These are phyloP conservation scores for Senna siamea DNA, from an alignment of 306 rosid species.

Conservation along the genomic window DNA sequence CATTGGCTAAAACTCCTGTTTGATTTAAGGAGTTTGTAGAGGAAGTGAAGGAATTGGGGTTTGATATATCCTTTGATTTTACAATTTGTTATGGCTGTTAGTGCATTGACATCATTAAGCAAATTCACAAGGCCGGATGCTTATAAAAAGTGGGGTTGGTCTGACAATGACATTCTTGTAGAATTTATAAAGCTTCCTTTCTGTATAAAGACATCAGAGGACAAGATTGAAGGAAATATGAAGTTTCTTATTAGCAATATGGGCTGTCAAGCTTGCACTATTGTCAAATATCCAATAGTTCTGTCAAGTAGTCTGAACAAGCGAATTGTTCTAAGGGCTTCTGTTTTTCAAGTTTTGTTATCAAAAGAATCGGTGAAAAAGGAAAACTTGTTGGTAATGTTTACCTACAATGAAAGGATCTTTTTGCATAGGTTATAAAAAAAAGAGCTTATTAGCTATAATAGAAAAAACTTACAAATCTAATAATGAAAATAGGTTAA, in stretches of 20 bases:
- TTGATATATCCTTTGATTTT: slow-evolving; percentile 33
- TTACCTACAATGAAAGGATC: neutral
- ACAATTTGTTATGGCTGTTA: slow-evolving; percentile 19
- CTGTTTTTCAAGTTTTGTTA: slow-evolving; percentile 35
- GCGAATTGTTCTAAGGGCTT: slow-evolving; percentile 46
- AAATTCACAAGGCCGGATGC: slow-evolving; percentile 31
- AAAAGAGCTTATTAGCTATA: too few species aligned
- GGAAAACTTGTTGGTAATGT: neutral
- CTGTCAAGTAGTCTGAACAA: too few species aligned
- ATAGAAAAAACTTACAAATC: too few species aligned
- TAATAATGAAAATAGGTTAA: too few species aligned
- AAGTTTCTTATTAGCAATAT: slow-evolving; percentile 20
- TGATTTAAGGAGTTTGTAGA: slow-evolving; percentile 23
- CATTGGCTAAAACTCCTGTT: neutral
- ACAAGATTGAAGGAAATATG: slow-evolving; percentile 21
- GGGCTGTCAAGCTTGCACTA: slow-evolving; percentile 26
- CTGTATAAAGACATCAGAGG: slow-evolving; percentile 33
- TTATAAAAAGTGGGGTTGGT: slow-evolving; percentile 45
- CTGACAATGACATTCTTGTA: slow-evolving; percentile 24
- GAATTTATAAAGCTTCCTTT: slow-evolving; percentile 35
- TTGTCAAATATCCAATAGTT: neutral
- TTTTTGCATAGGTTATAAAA: slow-evolving; percentile 36
- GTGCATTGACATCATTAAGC: neutral
- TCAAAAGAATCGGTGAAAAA: slow-evolving; percentile 17
- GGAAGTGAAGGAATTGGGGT: slow-evolving; percentile 35